Base-by-base conservation (phyloP, 306 rosid genomes). In the Prosopis cineraria region DNA sequence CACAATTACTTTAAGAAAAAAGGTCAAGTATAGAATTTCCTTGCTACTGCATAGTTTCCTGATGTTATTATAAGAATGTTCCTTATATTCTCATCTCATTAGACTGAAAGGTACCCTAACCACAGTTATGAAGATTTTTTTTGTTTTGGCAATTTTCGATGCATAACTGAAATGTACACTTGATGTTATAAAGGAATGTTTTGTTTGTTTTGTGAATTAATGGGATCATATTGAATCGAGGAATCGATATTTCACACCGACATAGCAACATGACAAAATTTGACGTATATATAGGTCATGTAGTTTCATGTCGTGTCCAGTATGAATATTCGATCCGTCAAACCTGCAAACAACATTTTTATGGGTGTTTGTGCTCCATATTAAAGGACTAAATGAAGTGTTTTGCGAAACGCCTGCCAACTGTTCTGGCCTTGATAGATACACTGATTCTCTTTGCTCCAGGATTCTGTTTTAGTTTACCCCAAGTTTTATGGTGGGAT, bases 351-450 rank as follows among this genome's bases (percentile, higher is more conserved):
- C 47, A 41, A 10, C 8, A 0, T 11, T 25, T 56, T 25, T 25
- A 2, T 56, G 30, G 33, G 34, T 11, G 31, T 56, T 10, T 0
- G 16, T 27, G 3, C 12, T 55, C 7, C 14, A 0, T 55, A 55
- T 9, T 55, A 24, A 22, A 22, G 5, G 14, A 1, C 63, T 56
- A 39, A 68, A 19, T 34, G 69, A 59, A 59, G 29, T 27, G 55
- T 58, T 66, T 45, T 67, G 14, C 6, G 14, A 73, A 58, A 60
- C 36, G 29, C 22, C 56, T 67, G 20, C 68, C 65, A n/a, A 65
- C 33, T 55, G 77, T 44, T 70, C n/a, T 69, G 40, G 58, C 59
- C 22, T 60, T 65, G 78, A 64, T 36, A 65, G 77, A 44, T 70
- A 19, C 30, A 71, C 58, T 30, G 58, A 7, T 34, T 65, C 41